These are phyloP conservation scores for Apiospora pterosperma DNA, from an alignment of 2,329 filamentous ascomycete species.

Conservation along the genomic window DNA sequence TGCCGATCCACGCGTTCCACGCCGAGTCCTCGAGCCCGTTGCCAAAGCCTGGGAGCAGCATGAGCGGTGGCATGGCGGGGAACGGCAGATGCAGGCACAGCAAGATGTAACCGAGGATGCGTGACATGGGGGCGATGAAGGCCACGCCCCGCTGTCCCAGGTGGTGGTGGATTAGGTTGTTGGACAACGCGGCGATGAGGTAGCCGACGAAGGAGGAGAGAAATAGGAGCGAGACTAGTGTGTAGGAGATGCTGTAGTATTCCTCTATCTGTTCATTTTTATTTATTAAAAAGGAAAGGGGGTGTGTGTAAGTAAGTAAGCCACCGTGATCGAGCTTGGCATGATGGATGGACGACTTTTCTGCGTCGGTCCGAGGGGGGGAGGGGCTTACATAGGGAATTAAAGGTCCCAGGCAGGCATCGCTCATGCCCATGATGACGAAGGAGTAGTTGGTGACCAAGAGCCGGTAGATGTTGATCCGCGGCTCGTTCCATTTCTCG, in stretches of 20 bases:
- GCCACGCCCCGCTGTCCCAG: conserved; percentile 52
- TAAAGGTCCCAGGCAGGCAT: conserved; percentile 58
- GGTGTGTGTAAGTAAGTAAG: background rate
- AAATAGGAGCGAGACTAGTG: conserved; percentile 42
- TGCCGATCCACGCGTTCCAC: conserved; percentile 58
- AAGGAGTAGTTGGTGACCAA: conserved; percentile 59
- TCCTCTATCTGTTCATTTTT: conserved; percentile 24
- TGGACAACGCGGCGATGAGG: conserved; percentile 35
- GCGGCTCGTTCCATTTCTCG: conserved; percentile 63
- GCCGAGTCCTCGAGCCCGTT: conserved; percentile 61
- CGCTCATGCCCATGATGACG: conserved; percentile 65
- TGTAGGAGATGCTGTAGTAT: conserved; percentile 38
- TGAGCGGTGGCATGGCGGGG: conserved; percentile 61
- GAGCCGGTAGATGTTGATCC: conserved; percentile 55
- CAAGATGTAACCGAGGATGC: conserved; percentile 62
- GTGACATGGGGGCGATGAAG: conserved; percentile 51
- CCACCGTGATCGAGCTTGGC: background rate
- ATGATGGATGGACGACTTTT: background rate
- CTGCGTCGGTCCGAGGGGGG: too few relatives aligned
- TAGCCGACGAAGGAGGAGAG: conserved; percentile 41
- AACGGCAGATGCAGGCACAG: conserved; percentile 66
- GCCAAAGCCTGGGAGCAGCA: conserved; percentile 65
- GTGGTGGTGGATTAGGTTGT: conserved; percentile 32
- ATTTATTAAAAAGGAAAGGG: background rate
- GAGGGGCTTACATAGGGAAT: conserved; percentile 40